Conservation (phyloP, 1,139 yeast genomes). For the Taphrina confusa region DNA sequence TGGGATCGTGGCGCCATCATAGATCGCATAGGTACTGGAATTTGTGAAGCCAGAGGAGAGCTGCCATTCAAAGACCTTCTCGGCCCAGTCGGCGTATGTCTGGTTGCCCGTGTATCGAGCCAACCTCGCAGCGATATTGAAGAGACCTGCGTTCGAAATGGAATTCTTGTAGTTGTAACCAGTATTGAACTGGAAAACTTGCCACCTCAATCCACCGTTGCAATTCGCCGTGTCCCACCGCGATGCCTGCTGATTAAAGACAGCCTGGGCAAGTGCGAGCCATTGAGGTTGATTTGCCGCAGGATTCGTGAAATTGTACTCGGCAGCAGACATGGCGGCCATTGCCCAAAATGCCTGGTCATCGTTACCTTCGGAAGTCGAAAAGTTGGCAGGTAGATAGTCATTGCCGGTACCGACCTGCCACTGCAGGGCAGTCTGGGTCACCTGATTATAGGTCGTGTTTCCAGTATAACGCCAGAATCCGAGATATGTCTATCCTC, state of each 20-base stretch:
- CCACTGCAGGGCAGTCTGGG: constrained; percentile 60
- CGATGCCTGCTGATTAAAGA: constrained; percentile 69
- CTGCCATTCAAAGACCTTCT: constrained; percentile 71
- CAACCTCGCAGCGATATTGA: constrained; percentile 74
- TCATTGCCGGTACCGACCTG: constrained; percentile 69
- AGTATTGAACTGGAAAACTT: constrained; percentile 70
- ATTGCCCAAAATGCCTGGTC: constrained; percentile 93
- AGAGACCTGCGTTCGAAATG: constrained; percentile 74
- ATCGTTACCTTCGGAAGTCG: constrained; percentile 83
- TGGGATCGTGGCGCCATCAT: constrained; percentile 70
- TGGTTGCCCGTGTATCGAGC: constrained; percentile 68
- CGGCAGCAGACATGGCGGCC: constrained; percentile 80
- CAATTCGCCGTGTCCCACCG: constrained; percentile 72
- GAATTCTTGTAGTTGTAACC: constrained; percentile 81
- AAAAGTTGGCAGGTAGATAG: constrained; percentile 74
- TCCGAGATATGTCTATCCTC: constrained; percentile 50
- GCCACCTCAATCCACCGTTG: constrained; percentile 84
- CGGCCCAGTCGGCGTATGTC: constrained; percentile 66
- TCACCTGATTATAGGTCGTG: constrained; percentile 57
- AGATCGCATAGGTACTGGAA: constrained; percentile 49
- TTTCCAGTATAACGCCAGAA: constrained; percentile 65
- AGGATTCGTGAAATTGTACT: constrained; percentile 71
- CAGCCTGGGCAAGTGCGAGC: constrained; percentile 72
- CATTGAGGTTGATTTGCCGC: constrained; percentile 57
- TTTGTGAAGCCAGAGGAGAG: constrained; percentile 54